Conservation (phyloP, 441 rosid species). For the Erodium texanum region DNA sequence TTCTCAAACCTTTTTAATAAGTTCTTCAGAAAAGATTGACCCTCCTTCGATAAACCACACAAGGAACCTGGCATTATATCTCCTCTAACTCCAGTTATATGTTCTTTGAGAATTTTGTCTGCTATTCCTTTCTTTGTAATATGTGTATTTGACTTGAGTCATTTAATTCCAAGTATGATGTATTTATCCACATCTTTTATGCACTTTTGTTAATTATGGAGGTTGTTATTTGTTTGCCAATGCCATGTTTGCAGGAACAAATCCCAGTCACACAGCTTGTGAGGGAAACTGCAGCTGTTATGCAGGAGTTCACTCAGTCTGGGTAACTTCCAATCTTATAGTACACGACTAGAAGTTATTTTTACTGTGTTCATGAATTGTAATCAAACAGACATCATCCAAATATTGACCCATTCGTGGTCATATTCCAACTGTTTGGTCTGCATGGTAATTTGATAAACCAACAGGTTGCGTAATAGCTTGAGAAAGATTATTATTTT, state of each 20-base stretch:
- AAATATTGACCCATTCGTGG: too few relatives aligned
- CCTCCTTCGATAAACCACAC: not conserved
- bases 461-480: not conserved
- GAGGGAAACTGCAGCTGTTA: constrained; percentile 94
- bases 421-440: not conserved
- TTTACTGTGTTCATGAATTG: not conserved
- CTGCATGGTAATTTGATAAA: not conserved
- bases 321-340: constrained; percentile 42
- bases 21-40: not conserved
- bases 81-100: not conserved
- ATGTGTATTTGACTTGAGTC: not conserved
- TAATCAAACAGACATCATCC: not conserved
- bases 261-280: constrained; percentile 95
- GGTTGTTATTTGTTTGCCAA: not conserved
- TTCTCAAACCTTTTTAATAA: not conserved
- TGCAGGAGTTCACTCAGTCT: constrained; percentile 98
- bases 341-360: not conserved
- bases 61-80: not conserved
- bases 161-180: not conserved
- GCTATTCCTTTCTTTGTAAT: not conserved
- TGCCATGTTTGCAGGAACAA: constrained; percentile 49
- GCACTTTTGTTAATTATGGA: not conserved
- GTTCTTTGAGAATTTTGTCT: not conserved
- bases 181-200: not conserved
- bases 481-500: not conserved